Percentiles rank a stretch among this genome's conserved stretches.
Evolutionary conservation across 2,329 filamentous ascomycete species (phyloP).

Genomic region (Colletotrichum phormii): DNA sequence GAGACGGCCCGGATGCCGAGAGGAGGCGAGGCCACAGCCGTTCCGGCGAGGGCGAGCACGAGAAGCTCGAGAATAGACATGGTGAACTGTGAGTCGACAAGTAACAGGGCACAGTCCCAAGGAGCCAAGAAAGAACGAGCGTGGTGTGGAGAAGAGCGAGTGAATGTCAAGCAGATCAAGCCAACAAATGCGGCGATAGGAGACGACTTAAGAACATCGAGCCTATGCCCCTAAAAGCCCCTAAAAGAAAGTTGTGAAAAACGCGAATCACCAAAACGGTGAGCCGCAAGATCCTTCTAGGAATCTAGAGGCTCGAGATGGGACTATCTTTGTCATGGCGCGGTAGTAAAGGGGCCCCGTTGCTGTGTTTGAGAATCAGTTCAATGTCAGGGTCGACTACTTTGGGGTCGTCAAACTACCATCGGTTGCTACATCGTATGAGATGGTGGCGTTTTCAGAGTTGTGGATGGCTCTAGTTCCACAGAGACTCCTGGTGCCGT

Average conservation of each 20-base stretch:
- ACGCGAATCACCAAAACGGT: slow-evolving; percentile 20
- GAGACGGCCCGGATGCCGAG: slow-evolving; percentile 10
- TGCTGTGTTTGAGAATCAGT: slow-evolving; percentile 15
- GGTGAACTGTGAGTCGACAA: not conserved
- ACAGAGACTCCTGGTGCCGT: slow-evolving; percentile 2
- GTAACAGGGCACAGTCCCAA: not conserved
- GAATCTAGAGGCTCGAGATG: not conserved
- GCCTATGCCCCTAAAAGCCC: not conserved
- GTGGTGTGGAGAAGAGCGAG: not conserved
- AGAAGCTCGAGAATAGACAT: slow-evolving; percentile 16
- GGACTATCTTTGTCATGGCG: slow-evolving; percentile 16
- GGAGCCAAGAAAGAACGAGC: not conserved
- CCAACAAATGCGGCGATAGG: slow-evolving; percentile 13
- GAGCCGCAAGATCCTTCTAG: not conserved
- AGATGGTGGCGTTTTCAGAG: not conserved
- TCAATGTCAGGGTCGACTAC: not conserved
- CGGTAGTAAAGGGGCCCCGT: not conserved
- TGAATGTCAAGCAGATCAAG: slow-evolving; percentile 1
- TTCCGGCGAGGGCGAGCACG: slow-evolving; percentile 2
- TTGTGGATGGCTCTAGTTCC: not conserved
- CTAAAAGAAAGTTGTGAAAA: not conserved
- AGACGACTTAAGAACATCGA: slow-evolving; percentile 9
- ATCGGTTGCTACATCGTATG: slow-evolving; percentile 9
- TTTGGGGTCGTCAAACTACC: slow-evolving; percentile 3
- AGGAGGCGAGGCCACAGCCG: slow-evolving; percentile 12